Evolutionary conservation across 148 eudicot genomes (phyloP).

Genomic region (Fallopia convolvulus): DNA sequence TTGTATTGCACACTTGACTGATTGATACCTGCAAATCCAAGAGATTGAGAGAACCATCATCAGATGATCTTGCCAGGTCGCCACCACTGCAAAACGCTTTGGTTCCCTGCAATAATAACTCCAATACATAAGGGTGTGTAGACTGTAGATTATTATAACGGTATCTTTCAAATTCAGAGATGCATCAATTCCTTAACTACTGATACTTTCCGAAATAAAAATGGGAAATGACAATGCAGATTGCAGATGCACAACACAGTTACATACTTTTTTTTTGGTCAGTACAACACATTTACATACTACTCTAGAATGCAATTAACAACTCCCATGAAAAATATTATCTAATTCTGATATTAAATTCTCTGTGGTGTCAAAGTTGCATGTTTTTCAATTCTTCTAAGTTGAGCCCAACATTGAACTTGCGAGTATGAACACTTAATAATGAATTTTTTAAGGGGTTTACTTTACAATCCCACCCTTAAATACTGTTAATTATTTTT

Average conservation of each 20-base stretch:
- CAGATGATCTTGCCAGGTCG: slow-evolving; percentile 72
- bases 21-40: slow-evolving; percentile 72
- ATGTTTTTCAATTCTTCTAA: neutral
- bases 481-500: no score
- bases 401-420: neutral
- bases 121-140: neutral
- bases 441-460: neutral
- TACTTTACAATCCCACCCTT: neutral
- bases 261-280: neutral
- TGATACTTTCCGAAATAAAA: neutral
- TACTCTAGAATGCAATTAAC: neutral
- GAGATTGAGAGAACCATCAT: slow-evolving; percentile 89
- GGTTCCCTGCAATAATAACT: slow-evolving; percentile 50
- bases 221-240: slow-evolving; percentile 2
- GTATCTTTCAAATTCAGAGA: neutral
- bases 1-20: neutral
- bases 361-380: neutral
- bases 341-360: neutral
- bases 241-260: neutral
- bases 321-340: neutral
- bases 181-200: neutral
- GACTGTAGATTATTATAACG: neutral
- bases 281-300: neutral
- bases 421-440: neutral
- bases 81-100: slow-evolving; percentile 99